Base-by-base conservation (phyloP, 1,139 yeast species). In the Candida dubliniensis region DNA sequence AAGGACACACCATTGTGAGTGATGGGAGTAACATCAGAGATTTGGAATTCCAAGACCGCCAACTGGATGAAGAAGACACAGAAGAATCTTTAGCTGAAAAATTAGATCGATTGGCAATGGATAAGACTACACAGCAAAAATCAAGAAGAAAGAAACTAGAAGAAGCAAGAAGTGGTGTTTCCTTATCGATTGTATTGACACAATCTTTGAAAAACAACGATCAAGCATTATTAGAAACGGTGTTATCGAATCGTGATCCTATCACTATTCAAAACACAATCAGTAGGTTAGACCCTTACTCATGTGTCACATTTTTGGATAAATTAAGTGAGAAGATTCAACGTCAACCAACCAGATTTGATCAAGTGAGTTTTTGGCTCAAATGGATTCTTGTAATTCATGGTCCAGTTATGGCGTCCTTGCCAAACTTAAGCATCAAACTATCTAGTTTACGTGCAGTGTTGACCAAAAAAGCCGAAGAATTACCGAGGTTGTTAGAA, bases 381-480 rank as follows among this genome's bases (percentile, higher is more conserved):
- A 88, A 91, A 62, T 91, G 97, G 95, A 84, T 90, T 41, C 73
- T 95, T 57, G 84, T 93, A 38, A 81, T 87, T 33, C 99, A 95
- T 62, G 99, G 99, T 34, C 93, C 95, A 2, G 70, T 76, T 12
- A 68, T 84, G 43, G 77, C 86, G 25, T 77, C 86, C 13, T 71
- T 87, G 45, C 91, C 96, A 37, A 83, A 86, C 52, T 73, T 87
- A 50, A 72, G 80, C 50, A 70, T 77, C 40, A 82, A 87, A 36
- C 70, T 95, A 47, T 81, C 95, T 3, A 79, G 88, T 31, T 71
- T 95, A 52, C 95, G 88, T 57, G 77, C 93, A 14, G 84, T 93
- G 2, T 72, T 93, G 55, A 74, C 82, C 33, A 81, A 82, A 55
- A 84, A 91, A 53, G 86, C 95, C 0, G 77, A 79, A 36, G 80